Base-by-base conservation (phyloP, 441 rosid species). In the Bruguiera hainesii region DNA sequence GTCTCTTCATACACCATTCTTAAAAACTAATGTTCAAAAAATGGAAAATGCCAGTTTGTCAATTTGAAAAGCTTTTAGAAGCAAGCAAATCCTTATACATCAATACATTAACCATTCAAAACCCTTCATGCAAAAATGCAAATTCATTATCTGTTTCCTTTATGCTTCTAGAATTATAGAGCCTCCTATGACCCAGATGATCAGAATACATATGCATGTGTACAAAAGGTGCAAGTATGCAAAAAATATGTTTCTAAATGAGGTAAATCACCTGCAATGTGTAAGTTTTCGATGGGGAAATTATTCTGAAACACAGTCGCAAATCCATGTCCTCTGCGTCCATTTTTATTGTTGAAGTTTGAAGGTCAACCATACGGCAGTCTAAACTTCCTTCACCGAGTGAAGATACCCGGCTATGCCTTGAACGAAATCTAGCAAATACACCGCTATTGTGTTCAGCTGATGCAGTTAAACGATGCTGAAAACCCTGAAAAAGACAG, bases 251-350 rank as follows among this genome's bases (percentile, higher is more conserved):
- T 20, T 26, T 28, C 1, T 33, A 35, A 57, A 66, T 68, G 68
- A 76, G 63, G 7, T 56, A 65, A 50, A 75, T 80, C 67, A 93
- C 98, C 97, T 93, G 96, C 70, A 93, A 80, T 56, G 96, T 89
- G 80, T 81, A 90, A 52, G 86, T 81, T 78, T 90, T 90, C 56
- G 67, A 64, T 33, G 97, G 98, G 65, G 96, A 87, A 72, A 93
- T 84, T 71, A 93, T 82, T 80, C 97, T 89, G 80, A 93, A 90
- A 77, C 98, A 93, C 63, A 93, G 91, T 63, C 95, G 85, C 63
- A 90, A 78, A 82, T 86, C 87, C 63, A 81, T 80, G 72, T 93
- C 93, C 62, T 89, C 97, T 52, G 95, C 87, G 16, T 93, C 96
- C 72, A 89, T 69, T 79, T 93, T 93, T 75, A 87, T 74, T 61